Conservation (phyloP, 2,329 filamentous ascomycete species). For the Penicillium oxalicum region DNA sequence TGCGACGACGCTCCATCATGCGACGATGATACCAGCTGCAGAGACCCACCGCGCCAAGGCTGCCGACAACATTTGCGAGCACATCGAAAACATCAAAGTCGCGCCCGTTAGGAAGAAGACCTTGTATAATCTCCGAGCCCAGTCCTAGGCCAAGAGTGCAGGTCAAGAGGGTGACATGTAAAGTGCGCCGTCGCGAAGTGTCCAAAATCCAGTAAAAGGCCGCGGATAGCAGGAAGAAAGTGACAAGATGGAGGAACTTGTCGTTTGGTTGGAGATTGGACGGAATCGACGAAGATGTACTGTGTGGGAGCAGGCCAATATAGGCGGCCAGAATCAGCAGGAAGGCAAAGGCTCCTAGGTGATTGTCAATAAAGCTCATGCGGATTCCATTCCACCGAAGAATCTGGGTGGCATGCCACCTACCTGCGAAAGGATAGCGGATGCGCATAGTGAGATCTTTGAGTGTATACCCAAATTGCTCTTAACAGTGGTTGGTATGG, state of each 20-base stretch:
- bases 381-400: not conserved
- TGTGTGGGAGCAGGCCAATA: constrained; percentile 62
- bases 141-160: constrained; percentile 61
- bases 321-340: constrained; percentile 73
- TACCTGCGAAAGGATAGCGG: constrained; percentile 82
- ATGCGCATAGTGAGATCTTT: constrained; percentile 64
- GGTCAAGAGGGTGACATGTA: constrained; percentile 75
- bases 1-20: constrained; percentile 82
- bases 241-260: constrained; percentile 79
- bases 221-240: constrained; percentile 80
- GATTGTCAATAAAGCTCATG: constrained; percentile 12
- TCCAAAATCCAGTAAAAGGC: constrained; percentile 97
- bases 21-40: constrained; percentile 91
- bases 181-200: constrained; percentile 73
- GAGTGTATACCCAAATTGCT: no score
- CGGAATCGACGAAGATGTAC: constrained; percentile 32
- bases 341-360: constrained; percentile 56
- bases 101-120: constrained; percentile 65
- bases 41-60: constrained; percentile 61
- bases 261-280: constrained; percentile 64
- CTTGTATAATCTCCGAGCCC: constrained; percentile 54
- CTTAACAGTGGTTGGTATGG: no score
- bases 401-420: constrained; percentile 26
- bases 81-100: constrained; percentile 77
- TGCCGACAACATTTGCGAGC: constrained; percentile 78